Conservation (phyloP, 352 stramenopile species). For the Blastocystis hominis region DNA sequence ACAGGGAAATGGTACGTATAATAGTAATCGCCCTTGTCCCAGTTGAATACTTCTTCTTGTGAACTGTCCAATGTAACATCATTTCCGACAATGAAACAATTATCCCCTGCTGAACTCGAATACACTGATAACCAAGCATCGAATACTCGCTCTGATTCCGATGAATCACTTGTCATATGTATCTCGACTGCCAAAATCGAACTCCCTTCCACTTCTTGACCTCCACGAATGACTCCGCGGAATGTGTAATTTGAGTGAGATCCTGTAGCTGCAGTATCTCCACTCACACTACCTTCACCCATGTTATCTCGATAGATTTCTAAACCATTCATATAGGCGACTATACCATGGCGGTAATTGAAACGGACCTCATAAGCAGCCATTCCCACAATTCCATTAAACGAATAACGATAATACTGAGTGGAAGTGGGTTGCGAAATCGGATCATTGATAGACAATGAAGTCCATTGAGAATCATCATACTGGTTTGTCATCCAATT, state of each 20-base stretch:
- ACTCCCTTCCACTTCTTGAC: neutral
- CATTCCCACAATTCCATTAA: conserved; percentile 9
- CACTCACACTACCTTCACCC: neutral
- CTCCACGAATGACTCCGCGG: neutral
- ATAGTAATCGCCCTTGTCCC: neutral
- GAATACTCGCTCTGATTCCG: neutral
- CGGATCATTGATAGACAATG: neutral
- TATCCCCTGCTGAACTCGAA: neutral
- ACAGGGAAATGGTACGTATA: neutral
- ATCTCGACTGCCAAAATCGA: neutral
- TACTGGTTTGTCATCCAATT: neutral
- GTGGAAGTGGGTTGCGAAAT: neutral
- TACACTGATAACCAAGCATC: conserved; percentile 4
- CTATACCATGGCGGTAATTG: conserved; percentile 21
- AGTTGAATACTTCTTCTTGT: neutral
- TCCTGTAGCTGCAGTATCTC: neutral
- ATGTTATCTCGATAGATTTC: conserved; percentile 57
- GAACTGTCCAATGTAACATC: neutral
- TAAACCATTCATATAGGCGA: conserved; percentile 46
- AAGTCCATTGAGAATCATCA: neutral
- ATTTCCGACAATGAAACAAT: neutral
- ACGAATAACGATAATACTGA: conserved; percentile 5
- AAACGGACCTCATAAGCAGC: conserved; percentile 37
- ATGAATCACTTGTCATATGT: neutral
- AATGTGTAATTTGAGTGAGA: neutral